Base-by-base conservation (phyloP, 1,284 basidiomycete genomes). In the Pisolithus thermaeus region DNA sequence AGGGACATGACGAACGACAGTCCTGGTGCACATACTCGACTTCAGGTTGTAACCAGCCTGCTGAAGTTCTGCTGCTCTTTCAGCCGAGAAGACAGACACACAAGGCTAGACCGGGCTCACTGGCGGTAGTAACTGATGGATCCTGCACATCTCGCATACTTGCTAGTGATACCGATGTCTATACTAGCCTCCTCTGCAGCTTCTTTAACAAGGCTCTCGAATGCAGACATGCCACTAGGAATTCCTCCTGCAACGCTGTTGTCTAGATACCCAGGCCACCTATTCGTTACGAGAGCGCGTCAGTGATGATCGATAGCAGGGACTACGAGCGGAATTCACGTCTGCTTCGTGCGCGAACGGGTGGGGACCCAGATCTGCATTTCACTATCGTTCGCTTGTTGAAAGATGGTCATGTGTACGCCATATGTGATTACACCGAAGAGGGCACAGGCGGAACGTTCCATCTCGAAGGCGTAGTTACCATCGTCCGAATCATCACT, bases 351-450 rank as follows among this genome's bases (percentile, higher is more conserved):
- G 54, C 73, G 75, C 9, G 92, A 81, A 14, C 96, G 79, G 11
- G 84, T 86, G 2, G 96, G 93, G 0, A 95, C 84, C 96, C 96
- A 98, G 9, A 97, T 74, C 53, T 73, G 73, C 61, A 84, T 67
- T 49, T 73, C 71, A 36, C 59, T 69, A n/a, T 78, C 78, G 50
- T 74, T 73, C 1, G 67, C 70, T 56, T 80, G 73, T 43, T 81
- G 73, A 59, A 81, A 88, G 46, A 86, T 79, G 42, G 81, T 87
- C 80, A 91, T 79, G 66, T 96, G 92, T 6, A 92, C 86, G 0
- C 93, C 88, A 61, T 90, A 96, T 0, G 95, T 97, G 45, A 92
- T 80, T 8, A 96, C 70, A 2, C 96, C 94, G 61, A 97, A 97
- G 37, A 98, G 70, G 1, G 89, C 81, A 61, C 89, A 91, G 1